These are phyloP conservation scores for Priceomyces carsonii DNA, from an alignment of 805 yeast genomes.

Conservation along the genomic window DNA sequence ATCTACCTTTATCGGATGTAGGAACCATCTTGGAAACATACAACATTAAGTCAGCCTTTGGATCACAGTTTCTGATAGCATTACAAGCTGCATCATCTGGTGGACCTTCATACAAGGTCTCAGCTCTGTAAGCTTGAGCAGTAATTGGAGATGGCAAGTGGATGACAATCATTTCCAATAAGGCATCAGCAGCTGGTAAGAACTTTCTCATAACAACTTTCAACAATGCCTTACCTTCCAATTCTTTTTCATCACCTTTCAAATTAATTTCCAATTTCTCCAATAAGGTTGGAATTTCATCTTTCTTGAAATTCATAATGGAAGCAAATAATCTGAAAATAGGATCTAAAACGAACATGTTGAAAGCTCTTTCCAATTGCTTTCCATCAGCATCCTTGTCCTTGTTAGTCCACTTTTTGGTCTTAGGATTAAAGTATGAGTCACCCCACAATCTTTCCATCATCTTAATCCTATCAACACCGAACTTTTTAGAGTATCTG, in stretches of 20 bases:
- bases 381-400: conserved; percentile 95
- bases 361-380: conserved; percentile 97
- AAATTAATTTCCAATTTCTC: conserved; percentile 91
- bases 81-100: conserved; percentile 83
- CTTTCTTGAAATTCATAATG: conserved; percentile 99
- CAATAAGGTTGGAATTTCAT: conserved; percentile 86
- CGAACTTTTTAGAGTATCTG: conserved; percentile 98
- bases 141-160: conserved; percentile 99
- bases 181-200: conserved; percentile 99
- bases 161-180: conserved; percentile 96
- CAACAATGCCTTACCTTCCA: conserved; percentile 97
- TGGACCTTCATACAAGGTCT: conserved; percentile 99
- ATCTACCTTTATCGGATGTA: conserved; percentile 99
- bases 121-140: conserved; percentile 99
- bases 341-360: conserved; percentile 98
- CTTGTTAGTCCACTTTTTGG: conserved; percentile 98
- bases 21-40: conserved; percentile 99
- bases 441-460: conserved; percentile 99
- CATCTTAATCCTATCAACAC: conserved; percentile 98
- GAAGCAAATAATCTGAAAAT: conserved; percentile 96
- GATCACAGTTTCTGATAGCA: conserved; percentile 98
- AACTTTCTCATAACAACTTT: conserved; percentile 99
- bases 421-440: conserved; percentile 99
- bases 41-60: conserved; percentile 96
- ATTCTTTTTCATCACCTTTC: conserved; percentile 96